Evolutionary conservation across 805 yeast genomes (phyloP).

Genomic region (Pichia occidentalis): DNA sequence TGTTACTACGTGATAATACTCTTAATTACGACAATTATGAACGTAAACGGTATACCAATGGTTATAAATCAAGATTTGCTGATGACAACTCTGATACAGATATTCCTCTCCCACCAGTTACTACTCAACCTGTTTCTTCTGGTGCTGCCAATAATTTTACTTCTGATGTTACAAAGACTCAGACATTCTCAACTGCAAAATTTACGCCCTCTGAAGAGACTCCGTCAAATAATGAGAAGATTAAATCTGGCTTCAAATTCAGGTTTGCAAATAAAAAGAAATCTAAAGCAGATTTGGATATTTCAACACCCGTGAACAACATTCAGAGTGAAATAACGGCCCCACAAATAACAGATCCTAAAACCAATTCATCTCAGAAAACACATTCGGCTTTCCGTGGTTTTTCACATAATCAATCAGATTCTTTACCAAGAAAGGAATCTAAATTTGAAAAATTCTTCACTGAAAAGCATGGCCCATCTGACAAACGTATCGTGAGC

Average conservation of each 20-base stretch:
- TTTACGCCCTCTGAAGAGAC: too few species aligned
- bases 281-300: not conserved
- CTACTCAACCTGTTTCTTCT: not conserved
- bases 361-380: not conserved
- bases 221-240: too few species aligned
- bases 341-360: not conserved
- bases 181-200: too few species aligned
- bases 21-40: constrained; percentile 8
- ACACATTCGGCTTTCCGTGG: too few species aligned
- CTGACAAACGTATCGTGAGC: constrained; percentile 11
- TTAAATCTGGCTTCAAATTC: constrained; percentile 6
- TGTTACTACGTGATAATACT: constrained; percentile 22
- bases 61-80: constrained; percentile 48
- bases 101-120: constrained; percentile 15
- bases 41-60: constrained; percentile 25
- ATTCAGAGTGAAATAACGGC: not conserved
- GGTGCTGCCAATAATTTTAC: too few species aligned
- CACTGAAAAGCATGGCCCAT: constrained; percentile 14
- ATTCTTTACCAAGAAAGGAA: not conserved
- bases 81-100: constrained; percentile 61
- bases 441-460: constrained; percentile 16
- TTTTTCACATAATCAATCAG: not conserved
- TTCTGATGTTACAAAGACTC: too few species aligned
- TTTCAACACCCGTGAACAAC: not conserved
- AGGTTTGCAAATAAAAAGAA: constrained; percentile 6